Percentiles rank a stretch among this genome's conserved stretches.
These are phyloP conservation scores for Grifola frondosa DNA, from an alignment of 1,284 basidiomycete genomes.

Conservation along the genomic window DNA sequence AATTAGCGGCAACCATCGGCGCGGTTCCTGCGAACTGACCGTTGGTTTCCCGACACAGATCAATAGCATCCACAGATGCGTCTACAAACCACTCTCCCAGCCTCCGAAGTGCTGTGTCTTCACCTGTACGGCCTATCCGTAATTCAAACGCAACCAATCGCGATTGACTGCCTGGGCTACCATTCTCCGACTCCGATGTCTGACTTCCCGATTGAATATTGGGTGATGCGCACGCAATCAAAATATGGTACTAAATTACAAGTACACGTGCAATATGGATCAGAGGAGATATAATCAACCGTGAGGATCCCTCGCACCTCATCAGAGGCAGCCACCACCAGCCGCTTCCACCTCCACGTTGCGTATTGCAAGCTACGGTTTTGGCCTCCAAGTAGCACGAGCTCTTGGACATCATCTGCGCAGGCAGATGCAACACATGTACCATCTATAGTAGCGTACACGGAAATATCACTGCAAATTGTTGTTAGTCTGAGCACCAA, in stretches of 20 bases:
- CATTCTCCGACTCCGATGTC: constrained; percentile 37
- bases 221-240: constrained; percentile 46
- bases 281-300: constrained; percentile 4
- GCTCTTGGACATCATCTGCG: constrained; percentile 7
- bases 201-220: constrained; percentile 37
- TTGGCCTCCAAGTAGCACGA: constrained; percentile 9
- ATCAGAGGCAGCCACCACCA: constrained; percentile 40
- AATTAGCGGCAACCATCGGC: too few relatives aligned
- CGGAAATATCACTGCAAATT: constrained; percentile 25
- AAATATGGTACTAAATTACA: constrained; percentile 24
- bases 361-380: constrained; percentile 29
- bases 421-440: constrained; percentile 21
- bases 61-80: constrained; percentile 44
- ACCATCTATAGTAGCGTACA: constrained; percentile 25
- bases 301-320: constrained; percentile 40
- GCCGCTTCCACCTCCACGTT: constrained; percentile 50
- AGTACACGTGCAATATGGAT: constrained; percentile 4
- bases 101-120: constrained; percentile 42
- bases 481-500: background rate
- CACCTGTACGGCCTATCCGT: constrained; percentile 34
- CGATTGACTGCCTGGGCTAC: too few relatives aligned
- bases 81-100: constrained; percentile 57
- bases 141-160: constrained; percentile 49
- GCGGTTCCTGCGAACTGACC: too few relatives aligned
- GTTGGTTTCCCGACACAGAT: constrained; percentile 43